Conservation (phyloP, 129 eudicot species). For the Mikania micrantha region DNA sequence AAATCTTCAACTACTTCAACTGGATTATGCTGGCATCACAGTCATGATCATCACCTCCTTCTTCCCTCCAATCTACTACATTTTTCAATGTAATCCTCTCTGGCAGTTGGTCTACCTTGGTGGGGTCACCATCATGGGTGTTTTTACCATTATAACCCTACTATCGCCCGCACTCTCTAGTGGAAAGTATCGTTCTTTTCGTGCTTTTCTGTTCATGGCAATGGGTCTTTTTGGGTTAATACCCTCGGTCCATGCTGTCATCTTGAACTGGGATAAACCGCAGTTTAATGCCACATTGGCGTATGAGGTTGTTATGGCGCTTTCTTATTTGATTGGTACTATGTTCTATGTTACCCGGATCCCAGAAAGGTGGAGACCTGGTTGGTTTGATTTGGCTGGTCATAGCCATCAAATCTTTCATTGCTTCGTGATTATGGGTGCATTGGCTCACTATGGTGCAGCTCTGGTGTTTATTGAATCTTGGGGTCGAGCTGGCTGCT, state of each 20-base stretch:
- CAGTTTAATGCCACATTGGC: slow-evolving; percentile 49
- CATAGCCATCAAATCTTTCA: slow-evolving; percentile 92
- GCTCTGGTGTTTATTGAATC: slow-evolving; percentile 57
- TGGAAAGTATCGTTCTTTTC: slow-evolving; percentile 54
- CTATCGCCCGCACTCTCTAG: slow-evolving; percentile 71
- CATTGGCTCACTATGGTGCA: slow-evolving; percentile 88
- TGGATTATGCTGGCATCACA: slow-evolving; percentile 73
- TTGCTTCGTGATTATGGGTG: slow-evolving; percentile 81
- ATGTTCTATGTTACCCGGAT: slow-evolving; percentile 64
- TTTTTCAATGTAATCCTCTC: slow-evolving; percentile 63
- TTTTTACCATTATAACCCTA: slow-evolving; percentile 58
- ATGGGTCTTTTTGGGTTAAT: slow-evolving; percentile 84
- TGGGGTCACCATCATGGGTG: slow-evolving; percentile 68
- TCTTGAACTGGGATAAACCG: slow-evolving; percentile 71
- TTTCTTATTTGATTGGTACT: slow-evolving; percentile 73
- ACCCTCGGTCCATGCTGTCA: slow-evolving; percentile 64
- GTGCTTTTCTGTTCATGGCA: slow-evolving; percentile 64
- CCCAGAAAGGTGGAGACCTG: slow-evolving; percentile 94
- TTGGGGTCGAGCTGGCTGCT: slow-evolving; percentile 41
- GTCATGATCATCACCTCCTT: slow-evolving; percentile 95
- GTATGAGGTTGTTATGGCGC: slow-evolving; percentile 70
- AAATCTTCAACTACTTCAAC: slow-evolving; percentile 45
- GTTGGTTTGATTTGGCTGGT: slow-evolving; percentile 88
- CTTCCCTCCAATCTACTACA: slow-evolving; percentile 91
- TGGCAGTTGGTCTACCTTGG: slow-evolving; percentile 78